Conservation (phyloP, 352 stramenopile species). For the Globisporangium uncinulatum region DNA sequence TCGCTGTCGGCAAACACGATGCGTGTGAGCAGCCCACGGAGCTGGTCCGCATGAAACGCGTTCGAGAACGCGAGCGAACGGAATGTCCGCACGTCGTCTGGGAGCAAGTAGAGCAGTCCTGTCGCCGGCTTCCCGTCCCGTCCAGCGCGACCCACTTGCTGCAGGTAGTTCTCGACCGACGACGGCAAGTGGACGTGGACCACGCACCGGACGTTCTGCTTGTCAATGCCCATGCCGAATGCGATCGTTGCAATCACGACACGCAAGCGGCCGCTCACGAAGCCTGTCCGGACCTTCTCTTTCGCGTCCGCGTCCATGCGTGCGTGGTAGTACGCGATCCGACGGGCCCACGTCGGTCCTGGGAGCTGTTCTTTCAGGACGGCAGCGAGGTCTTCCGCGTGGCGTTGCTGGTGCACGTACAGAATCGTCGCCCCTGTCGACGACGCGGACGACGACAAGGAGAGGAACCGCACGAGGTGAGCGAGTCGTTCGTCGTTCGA, state of each 20-base stretch:
- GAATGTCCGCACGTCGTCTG: constrained; percentile 63
- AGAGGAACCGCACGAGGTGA: constrained; percentile 26
- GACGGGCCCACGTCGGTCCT: constrained; percentile 20
- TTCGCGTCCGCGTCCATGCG: constrained; percentile 82
- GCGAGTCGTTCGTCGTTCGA: constrained; percentile 58
- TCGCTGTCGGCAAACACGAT: constrained; percentile 23
- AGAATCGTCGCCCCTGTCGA: constrained; percentile 48
- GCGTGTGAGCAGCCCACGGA: constrained; percentile 35
- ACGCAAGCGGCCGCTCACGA: constrained; percentile 82
- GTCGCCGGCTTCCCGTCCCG: constrained; percentile 87
- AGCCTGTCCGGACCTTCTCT: constrained; percentile 76
- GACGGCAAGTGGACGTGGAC: constrained; percentile 96
- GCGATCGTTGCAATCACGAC: constrained; percentile 96
- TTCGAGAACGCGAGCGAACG: constrained; percentile 71
- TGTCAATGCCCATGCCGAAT: constrained; percentile 99
- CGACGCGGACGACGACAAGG: background rate
- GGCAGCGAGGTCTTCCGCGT: constrained; percentile 64
- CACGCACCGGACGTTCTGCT: constrained; percentile 96
- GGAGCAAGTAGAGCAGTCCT: constrained; percentile 55
- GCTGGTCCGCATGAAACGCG: constrained; percentile 46
- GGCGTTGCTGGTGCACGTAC: constrained; percentile 80
- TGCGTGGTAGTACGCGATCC: constrained; percentile 90
- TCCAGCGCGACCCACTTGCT: constrained; percentile 95
- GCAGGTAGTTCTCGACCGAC: constrained; percentile 98
- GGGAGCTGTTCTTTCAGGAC: constrained; percentile 56